Base-by-base conservation (phyloP, 1,284 basidiomycete genomes). In the Phlebopus sp. region DNA sequence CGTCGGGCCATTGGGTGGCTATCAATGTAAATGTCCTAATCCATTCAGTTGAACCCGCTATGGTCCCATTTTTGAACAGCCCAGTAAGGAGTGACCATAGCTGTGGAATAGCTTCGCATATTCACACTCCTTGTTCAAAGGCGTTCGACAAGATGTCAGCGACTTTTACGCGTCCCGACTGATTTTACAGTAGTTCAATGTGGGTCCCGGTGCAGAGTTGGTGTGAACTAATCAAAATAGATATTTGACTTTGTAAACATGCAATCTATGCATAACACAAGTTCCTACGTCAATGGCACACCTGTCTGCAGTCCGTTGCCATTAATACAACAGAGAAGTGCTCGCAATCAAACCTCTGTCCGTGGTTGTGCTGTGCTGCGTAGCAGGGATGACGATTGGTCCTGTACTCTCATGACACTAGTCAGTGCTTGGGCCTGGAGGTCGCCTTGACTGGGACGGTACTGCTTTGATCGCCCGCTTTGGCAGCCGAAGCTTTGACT, bases 191-290 rank as follows among this genome's bases (percentile, higher is more conserved):
- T 18, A 49, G 47, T 50, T 48, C 47, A 49, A 50, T 49, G 49
- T 50, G 37, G 41, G 49, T 21, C 21, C 6, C 21, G 21, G 21
- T 23, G 4, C 21, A 23, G 6, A 23, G 21, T 23, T 23, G 21
- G 21, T 23, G 21, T 23, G 21, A 23, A 23, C 6, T 23, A 3
- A 23, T 23, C 21, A 23, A 19, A 1, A n/a, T 43, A 67, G 64
- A 62, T 77, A 13, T 78, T 70, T 50, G 74, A 72, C 47, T 69
- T 60, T 47, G 65, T 77, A 49, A 77, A 76, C 57, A 73, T 78
- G 10, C 61, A 75, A 42, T 64, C 58, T 44, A 72, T 75, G 41
- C 75, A 78, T 57, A 71, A 75, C 57, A 61, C 58, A 14, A 64
- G 66, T 0, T 74, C 69, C 52, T 54, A 58, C 35, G 44, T 34